Base-by-base conservation (phyloP, 2,329 filamentous ascomycete genomes). In the Drechslerella stenobrocha region DNA sequence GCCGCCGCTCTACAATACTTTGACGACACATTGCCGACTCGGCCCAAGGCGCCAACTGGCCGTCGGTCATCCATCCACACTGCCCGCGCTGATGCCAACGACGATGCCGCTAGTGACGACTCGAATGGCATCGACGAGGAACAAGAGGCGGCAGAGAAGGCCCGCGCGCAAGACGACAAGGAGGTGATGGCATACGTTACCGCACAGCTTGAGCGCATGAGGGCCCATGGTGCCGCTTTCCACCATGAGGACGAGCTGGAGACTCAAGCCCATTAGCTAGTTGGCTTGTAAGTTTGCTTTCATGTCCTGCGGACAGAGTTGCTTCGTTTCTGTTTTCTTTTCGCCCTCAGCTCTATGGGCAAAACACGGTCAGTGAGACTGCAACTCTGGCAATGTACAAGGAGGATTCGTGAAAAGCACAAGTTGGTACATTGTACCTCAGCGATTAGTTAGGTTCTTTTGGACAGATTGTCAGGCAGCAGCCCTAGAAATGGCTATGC, bases 1-100 rank as follows among this genome's bases (percentile, higher is more conserved):
- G 83, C 84, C 0, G 90, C 87, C 37, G 92, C 95, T 77, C 83
- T 87, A 5, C 91, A 96, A 76, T 97, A 97, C 80, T 97, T 97
- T 75, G 92, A 97, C 74, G 92, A 97, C 74, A 84, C 90, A 65
- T 76, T 65, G 74, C 74, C 53, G 75, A 76, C 35, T 71, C 77
- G 73, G 70, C 73, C 74, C 56, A 72, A 80, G 78, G 76, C 77
- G 8, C 75, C 76, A 9, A 81, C 79, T 71, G 81, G 81, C 72
- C 86, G 89, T 34, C 85, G 90, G 58, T 90, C 88, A 2, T 92
- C 90, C 2, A 91, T 89, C 0, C 85, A 92, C 37, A 95, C 89
- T 47, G 90, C 97, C 9, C 7, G 4, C 60, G 37, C 18, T 42
- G 37, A 20, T 20, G 34, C 13, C 15, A 46, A 30, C 37, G 52